Conservation (phyloP, 495 filamentous ascomycete species). For the Massariosphaeria phaeospora region DNA sequence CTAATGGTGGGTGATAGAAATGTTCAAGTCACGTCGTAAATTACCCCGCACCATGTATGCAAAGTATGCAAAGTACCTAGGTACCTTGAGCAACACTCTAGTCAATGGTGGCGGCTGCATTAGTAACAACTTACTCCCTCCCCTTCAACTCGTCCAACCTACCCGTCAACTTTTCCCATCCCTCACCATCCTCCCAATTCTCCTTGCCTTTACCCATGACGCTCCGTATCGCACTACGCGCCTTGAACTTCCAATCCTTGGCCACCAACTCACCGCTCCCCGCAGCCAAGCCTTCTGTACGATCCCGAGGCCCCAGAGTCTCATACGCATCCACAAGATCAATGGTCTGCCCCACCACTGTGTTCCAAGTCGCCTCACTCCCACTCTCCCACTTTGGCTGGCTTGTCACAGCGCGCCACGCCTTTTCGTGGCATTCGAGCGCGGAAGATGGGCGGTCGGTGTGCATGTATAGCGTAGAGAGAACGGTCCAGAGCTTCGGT, state of each 20-base stretch:
- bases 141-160: conserved; percentile 57
- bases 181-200: conserved; percentile 71
- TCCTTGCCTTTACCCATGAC: conserved; percentile 78
- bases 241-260: conserved; percentile 79
- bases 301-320: conserved; percentile 53
- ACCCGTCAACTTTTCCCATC: conserved; percentile 60
- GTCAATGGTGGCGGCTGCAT: no score
- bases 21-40: no score
- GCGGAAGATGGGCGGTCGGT: conserved; percentile 61
- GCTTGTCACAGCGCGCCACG: conserved; percentile 64
- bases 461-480: conserved; percentile 67
- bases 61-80: no score
- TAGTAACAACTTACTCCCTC: conserved; percentile 16
- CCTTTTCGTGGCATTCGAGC: conserved; percentile 78
- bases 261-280: conserved; percentile 49
- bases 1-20: no score
- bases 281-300: conserved; percentile 44
- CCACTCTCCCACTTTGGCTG: conserved; percentile 45
- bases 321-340: conserved; percentile 63
- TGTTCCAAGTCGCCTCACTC: conserved; percentile 50
- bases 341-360: conserved; percentile 59
- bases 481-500: conserved; percentile 66
- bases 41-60: no score
- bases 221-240: conserved; percentile 71
- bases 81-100: no score